These are phyloP conservation scores for Podochytrium sp. DNA, from an alignment of 192 early-diverging fungal species.

Conservation along the genomic window DNA sequence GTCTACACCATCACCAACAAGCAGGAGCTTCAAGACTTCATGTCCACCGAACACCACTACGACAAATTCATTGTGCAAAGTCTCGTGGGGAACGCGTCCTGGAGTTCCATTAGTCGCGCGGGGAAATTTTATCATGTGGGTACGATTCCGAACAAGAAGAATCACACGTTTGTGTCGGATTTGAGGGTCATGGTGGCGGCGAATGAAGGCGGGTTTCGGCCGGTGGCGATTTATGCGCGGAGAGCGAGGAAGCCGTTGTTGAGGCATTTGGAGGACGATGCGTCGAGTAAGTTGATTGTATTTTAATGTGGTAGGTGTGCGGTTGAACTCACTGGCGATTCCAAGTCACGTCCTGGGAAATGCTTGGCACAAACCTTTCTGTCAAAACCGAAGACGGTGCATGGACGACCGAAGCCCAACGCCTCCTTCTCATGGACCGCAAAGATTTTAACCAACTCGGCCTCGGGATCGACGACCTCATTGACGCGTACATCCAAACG, in stretches of 20 bases:
- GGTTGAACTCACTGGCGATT: too few relatives aligned
- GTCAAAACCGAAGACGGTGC: conserved; percentile 56
- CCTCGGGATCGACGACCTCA: conserved; percentile 82
- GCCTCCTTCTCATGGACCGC: conserved; percentile 83
- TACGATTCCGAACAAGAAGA: conserved; percentile 89
- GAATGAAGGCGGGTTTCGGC: conserved; percentile 73
- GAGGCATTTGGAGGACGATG: conserved; percentile 57
- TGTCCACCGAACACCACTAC: conserved; percentile 80
- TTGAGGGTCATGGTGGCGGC: conserved; percentile 88
- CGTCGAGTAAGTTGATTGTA: conserved; percentile 44
- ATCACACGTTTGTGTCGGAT: conserved; percentile 83
- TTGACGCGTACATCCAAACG: conserved; percentile 89
- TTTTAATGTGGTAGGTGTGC: too few relatives aligned
- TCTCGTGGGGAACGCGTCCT: conserved; percentile 85
- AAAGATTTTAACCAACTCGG: conserved; percentile 90
- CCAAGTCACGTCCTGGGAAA: conserved; percentile 81
- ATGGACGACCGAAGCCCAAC: conserved; percentile 83
- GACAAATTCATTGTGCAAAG: conserved; percentile 92
- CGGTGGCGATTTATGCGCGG: conserved; percentile 82
- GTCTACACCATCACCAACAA: conserved; percentile 88
- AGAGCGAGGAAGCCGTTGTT: conserved; percentile 74
- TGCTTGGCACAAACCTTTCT: background rate
- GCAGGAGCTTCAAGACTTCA: conserved; percentile 75
- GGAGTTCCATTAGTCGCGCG: conserved; percentile 73
- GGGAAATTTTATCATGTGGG: conserved; percentile 90